phyloP scores from a whole-genome alignment of 148 eudicot species.

The Vaccinium myrtillus region DNA sequence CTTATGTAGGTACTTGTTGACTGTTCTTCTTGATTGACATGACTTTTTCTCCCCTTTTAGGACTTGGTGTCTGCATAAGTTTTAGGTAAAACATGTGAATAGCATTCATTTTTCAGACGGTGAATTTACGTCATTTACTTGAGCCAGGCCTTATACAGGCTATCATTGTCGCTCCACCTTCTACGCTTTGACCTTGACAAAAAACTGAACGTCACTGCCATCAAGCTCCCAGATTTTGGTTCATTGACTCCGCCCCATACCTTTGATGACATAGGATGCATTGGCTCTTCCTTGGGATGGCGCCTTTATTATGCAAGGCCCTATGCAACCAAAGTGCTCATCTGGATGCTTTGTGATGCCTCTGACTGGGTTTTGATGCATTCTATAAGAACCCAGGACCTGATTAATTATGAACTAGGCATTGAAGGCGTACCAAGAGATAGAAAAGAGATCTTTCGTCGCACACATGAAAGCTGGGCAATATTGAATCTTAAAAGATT shows the following conservation, averaged over 20 bases:
- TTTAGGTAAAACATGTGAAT: too few relatives aligned
- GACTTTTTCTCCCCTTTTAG: too few relatives aligned
- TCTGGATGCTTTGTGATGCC: background rate
- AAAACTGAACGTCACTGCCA: background rate
- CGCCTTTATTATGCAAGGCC: background rate
- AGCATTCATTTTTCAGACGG: too few relatives aligned
- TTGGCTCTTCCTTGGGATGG: background rate
- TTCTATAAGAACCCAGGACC: background rate
- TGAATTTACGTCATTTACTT: background rate
- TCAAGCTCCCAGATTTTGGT: background rate
- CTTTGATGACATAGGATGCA: background rate
- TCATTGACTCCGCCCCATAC: background rate
- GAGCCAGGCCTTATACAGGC: background rate
- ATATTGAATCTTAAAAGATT: too few relatives aligned
- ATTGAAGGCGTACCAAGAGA: background rate
- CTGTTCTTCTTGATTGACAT: too few relatives aligned
- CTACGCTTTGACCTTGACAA: background rate
- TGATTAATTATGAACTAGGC: background rate
- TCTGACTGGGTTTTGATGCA: background rate
- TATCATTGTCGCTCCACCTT: background rate
- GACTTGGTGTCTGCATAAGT: too few relatives aligned
- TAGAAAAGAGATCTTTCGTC: background rate
- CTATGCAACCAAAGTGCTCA: background rate
- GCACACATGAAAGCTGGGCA: background rate
- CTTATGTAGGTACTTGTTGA: too few relatives aligned